Base-by-base conservation (phyloP, 2,329 filamentous ascomycete species). In the Epichloe sibirici region DNA sequence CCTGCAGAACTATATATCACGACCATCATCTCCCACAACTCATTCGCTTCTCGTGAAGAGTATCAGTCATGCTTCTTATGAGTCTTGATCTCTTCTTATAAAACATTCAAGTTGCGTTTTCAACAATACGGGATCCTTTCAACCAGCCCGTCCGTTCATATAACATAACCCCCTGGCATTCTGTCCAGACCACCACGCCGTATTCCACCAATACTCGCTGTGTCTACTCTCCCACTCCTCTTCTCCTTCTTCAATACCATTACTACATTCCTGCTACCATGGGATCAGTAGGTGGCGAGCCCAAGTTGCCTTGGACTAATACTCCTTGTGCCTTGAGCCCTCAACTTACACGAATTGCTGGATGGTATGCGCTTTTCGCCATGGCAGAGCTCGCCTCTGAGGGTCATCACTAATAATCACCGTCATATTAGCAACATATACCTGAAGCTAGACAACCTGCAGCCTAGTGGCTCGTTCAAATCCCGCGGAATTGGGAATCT, bases 391-490 rank as follows among this genome's bases (percentile, higher is more conserved):
- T 38, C 7, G 31, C 35, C 9, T 13, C 23, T 42, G 37, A 31
- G 17, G 12, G 9, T 3, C 25, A 4, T 40, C 7, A 39, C 49
- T 54, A 5, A 54, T 45, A 47, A 21, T 38, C 15, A 21, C 28
- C 11, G 43, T 34, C 40, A 17, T 13, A 15, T 4, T 28, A 77
- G 86, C 72, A 83, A 86, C 71, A 81, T 94, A 66, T 88, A 86
- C 67, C 81, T 94, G 62, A 94, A 94, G 68, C 79, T 93, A 56
- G 88, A 94, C 61, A 88, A 86, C 64, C 78, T 90, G 51, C 89
- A 95, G 63, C 89, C 88, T 4, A 86, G 85, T 23, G 86, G 86
- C 57, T 90, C 86, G 40, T 95, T 94, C 80, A 93, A 94, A 68
- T 90, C 86, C 46, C 78, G 81, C 58, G 87, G 85, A 34, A 80